A percentile compares a stretch with the other conserved stretches of the same genome.
These are phyloP conservation scores for Ceratobasidium sp. DNA, from an alignment of 1,284 basidiomycete species.

Conservation along the genomic window DNA sequence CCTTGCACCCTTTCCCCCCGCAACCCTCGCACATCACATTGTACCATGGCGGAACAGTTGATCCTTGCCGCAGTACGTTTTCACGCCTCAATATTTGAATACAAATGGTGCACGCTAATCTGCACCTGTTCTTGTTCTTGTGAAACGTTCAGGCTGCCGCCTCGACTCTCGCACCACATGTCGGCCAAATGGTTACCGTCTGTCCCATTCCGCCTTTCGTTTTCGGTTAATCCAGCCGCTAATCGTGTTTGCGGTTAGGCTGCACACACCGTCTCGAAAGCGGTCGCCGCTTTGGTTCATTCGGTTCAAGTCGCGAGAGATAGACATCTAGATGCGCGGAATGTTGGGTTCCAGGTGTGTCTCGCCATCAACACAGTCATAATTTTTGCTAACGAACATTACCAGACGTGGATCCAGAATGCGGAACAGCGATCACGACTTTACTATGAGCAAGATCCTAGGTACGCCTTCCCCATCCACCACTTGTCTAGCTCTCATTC, in stretches of 20 bases:
- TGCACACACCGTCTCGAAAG: too few species aligned
- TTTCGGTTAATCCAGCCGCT: too few species aligned
- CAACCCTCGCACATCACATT: not conserved
- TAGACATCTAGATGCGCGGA: conserved; percentile 6
- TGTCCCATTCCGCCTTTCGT: not conserved
- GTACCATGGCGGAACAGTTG: not conserved
- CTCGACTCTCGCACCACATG: not conserved
- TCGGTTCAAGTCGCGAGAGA: too few species aligned
- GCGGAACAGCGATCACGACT: conserved; percentile 12
- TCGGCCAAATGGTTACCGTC: conserved; percentile 13
- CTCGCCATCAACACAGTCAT: not conserved
- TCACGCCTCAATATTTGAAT: not conserved
- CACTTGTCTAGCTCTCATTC: not conserved
- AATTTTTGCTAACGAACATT: not conserved
- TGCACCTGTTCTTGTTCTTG: too few species aligned
- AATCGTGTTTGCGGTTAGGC: conserved; percentile 1
- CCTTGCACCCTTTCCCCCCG: not conserved
- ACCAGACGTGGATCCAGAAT: conserved; percentile 17
- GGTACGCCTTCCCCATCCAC: not conserved
- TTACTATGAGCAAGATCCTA: conserved; percentile 27
- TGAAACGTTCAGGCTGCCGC: too few species aligned
- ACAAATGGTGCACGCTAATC: too few species aligned
- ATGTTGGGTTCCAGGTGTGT: conserved; percentile 30
- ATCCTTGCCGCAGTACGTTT: conserved; percentile 11
- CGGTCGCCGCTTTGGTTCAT: too few species aligned